Evolutionary conservation across 75 land plant genomes (phyloP).

Genomic region (Pinus albicaulis): DNA sequence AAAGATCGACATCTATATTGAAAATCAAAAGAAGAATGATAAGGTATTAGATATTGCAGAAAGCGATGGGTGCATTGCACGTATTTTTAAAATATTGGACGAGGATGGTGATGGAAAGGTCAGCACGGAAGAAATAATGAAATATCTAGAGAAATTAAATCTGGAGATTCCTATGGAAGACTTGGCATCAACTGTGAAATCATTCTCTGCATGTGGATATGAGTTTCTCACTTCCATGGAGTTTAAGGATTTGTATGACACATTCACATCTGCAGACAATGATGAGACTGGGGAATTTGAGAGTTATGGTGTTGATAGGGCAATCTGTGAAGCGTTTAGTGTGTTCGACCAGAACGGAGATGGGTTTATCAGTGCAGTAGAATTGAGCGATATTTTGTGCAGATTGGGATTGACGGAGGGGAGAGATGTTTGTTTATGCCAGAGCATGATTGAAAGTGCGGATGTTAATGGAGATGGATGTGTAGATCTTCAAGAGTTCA

Average conservation of each 20-base stretch:
- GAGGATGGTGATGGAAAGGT: slow-evolving; percentile 7
- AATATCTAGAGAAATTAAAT: neutral
- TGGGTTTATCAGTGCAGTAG: slow-evolving; percentile 50
- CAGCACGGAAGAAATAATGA: neutral
- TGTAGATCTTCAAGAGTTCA: slow-evolving; percentile 51
- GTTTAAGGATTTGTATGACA: neutral
- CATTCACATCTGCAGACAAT: neutral
- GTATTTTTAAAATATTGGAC: neutral
- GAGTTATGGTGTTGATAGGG: neutral
- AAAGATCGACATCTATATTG: too few relatives aligned
- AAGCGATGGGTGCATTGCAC: too few relatives aligned
- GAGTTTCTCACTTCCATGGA: neutral
- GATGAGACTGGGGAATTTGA: neutral
- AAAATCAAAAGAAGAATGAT: too few relatives aligned
- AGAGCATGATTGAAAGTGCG: slow-evolving; percentile 36
- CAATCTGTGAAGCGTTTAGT: slow-evolving; percentile 30
- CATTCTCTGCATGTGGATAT: neutral
- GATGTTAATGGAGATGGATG: slow-evolving; percentile 49
- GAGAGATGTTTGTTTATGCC: slow-evolving; percentile 23
- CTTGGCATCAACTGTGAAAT: neutral
- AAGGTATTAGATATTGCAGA: too few relatives aligned
- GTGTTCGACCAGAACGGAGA: slow-evolving; percentile 59
- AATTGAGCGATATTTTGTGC: slow-evolving; percentile 35
- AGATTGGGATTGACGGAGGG: slow-evolving; percentile 26
- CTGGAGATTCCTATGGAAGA: slow-evolving; percentile 2